Percentiles rank a stretch among this genome's conserved stretches.
Evolutionary conservation across 306 rosid genomes (phyloP).

Genomic region (Boehmeria nivea): DNA sequence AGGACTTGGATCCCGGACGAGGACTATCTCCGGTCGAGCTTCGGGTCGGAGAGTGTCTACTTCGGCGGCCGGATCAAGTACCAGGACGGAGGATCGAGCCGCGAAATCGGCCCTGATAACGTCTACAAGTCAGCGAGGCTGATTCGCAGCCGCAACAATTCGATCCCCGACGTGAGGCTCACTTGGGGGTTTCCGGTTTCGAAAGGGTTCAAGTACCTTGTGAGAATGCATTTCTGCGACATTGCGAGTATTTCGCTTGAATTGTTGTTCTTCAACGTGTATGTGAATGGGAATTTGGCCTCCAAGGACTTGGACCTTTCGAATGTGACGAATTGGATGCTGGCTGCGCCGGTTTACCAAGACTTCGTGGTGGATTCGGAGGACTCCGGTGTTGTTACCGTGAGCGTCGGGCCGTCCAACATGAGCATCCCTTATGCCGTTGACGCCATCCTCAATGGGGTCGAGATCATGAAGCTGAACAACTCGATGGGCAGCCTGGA

Average conservation of each 20-base stretch:
- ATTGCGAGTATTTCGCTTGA: conserved; percentile 72
- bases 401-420: conserved; percentile 58
- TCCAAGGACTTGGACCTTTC: conserved; percentile 64
- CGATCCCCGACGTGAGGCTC: conserved; percentile 56
- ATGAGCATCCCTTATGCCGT: conserved; percentile 38
- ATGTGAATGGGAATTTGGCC: conserved; percentile 64
- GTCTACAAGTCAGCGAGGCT: conserved; percentile 72
- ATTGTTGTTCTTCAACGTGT: conserved; percentile 69
- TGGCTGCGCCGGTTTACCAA: conserved; percentile 67
- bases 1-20: conserved; percentile 90
- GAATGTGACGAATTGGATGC: conserved; percentile 17
- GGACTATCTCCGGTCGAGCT: conserved; percentile 39
- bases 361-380: conserved; percentile 69
- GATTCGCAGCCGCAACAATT: conserved; percentile 53
- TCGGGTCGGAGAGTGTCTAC: conserved; percentile 43
- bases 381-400: conserved; percentile 29
- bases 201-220: conserved; percentile 56
- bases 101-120: conserved; percentile 90
- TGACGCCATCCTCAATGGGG: conserved; percentile 43
- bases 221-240: conserved; percentile 83
- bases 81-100: conserved; percentile 68
- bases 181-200: conserved; percentile 68
- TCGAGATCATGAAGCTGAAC: conserved; percentile 51
- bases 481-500: conserved; percentile 43
- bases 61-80: conserved; percentile 70